A percentile compares a stretch with the other conserved stretches of the same genome.
These are phyloP conservation scores for Candida chilensis DNA, from an alignment of 805 yeast genomes.

Conservation along the genomic window DNA sequence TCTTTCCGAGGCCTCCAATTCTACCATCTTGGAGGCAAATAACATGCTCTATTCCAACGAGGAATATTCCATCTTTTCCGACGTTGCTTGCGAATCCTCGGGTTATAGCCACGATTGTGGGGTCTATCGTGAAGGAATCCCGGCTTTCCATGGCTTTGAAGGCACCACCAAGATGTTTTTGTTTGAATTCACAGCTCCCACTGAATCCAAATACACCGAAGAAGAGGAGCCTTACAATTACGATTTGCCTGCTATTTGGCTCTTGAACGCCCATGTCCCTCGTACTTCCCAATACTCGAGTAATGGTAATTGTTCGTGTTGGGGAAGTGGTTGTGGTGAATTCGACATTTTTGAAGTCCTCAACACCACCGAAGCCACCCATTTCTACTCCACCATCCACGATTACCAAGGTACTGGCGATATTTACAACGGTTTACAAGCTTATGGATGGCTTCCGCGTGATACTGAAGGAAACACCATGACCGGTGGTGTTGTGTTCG, in stretches of 20 bases:
- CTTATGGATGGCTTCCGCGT: conserved; percentile 49
- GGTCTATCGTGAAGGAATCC: conserved; percentile 64
- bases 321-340: conserved; percentile 77
- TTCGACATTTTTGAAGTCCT: conserved; percentile 69
- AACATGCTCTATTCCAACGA: conserved; percentile 45
- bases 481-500: conserved; percentile 70
- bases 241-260: conserved; percentile 74
- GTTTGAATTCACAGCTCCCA: conserved; percentile 63
- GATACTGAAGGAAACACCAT: conserved; percentile 32
- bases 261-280: conserved; percentile 63
- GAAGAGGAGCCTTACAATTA: conserved; percentile 23
- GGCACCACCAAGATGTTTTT: conserved; percentile 65
- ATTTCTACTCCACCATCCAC: conserved; percentile 62
- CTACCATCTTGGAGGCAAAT: conserved; percentile 40
- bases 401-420: conserved; percentile 67
- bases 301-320: conserved; percentile 59
- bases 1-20: conserved; percentile 25
- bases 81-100: conserved; percentile 45
- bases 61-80: conserved; percentile 55
- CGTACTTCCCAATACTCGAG: conserved; percentile 65
- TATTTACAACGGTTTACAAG: conserved; percentile 51
- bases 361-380: conserved; percentile 47
- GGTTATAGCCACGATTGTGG: conserved; percentile 58
- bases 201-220: conserved; percentile 28
- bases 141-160: conserved; percentile 64